Base-by-base conservation (phyloP, 2,329 filamentous ascomycete species). In the Colletotrichum aenigma region DNA sequence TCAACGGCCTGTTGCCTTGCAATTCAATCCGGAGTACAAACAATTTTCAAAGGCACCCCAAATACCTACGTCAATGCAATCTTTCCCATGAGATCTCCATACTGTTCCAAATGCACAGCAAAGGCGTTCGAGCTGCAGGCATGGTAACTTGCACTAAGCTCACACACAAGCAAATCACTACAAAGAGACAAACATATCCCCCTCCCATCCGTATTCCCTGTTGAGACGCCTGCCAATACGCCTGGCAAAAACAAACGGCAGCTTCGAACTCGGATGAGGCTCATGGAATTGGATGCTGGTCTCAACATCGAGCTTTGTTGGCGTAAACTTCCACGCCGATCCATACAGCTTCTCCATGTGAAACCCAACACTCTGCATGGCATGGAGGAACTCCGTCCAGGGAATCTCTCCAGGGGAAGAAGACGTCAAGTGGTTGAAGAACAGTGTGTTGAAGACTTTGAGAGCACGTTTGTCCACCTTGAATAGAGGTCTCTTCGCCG, bases 201-300 rank as follows among this genome's bases (percentile, higher is more conserved):
- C 84, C 75, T 75, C 18, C 89, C 89, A 92, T 1, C 88, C 89
- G 82, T 89, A 92, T 0, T 86, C 84, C 61, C 88, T 82, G 66
- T 80, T 84, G 55, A 93, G 77, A 26, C 90, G 82, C 61, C 89
- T 82, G 0, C 90, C 91, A 77, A 86, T 82, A 2, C 86, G 80
- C 62, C 89, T 83, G 1, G 89, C 89, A 55, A 80, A 81, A 2
- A 78, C 77, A 75, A 88, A 89, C 0, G 87, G 82, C 5, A 93
- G 84, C 81, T 92, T 92, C 1, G 83, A 82, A 2, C 79, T 80
- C 0, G 90, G 89, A 80, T 93, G 91, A 4, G 91, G 91, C 78
- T 92, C 90, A 76, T 93, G 90, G 76, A 93, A 91, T 70, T 91
- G 88, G 36, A 93, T 93, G 28, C 85, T 87, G 6, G 87, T 81